Evolutionary conservation across 2,329 filamentous ascomycete species (phyloP).

Genomic region (Trichophaea hybrida): DNA sequence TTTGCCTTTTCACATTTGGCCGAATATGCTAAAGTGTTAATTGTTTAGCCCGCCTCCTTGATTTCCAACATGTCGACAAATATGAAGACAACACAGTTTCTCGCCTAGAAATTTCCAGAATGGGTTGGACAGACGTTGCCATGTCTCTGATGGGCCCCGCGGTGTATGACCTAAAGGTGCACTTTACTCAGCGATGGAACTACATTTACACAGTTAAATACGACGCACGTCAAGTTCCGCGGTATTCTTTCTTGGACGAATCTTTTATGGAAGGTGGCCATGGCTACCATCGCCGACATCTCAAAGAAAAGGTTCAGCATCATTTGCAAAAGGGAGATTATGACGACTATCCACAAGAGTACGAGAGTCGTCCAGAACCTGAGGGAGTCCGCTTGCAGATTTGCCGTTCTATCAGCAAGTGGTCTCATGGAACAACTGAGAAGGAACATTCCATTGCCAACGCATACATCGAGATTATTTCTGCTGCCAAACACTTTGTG

Average conservation of each 20-base stretch:
- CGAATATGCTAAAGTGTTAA: neutral
- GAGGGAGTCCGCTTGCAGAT: conserved; percentile 40
- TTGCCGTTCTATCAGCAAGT: conserved; percentile 38
- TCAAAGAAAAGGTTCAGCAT: conserved; percentile 13
- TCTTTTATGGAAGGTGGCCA: conserved; percentile 9
- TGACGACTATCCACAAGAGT: neutral
- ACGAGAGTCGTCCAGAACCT: conserved; percentile 19
- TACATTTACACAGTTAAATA: conserved; percentile 82
- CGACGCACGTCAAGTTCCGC: conserved; percentile 38
- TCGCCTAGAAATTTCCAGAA: conserved; percentile 61
- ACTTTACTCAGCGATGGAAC: conserved; percentile 81
- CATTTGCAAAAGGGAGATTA: neutral
- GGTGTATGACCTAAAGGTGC: conserved; percentile 56
- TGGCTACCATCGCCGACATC: conserved; percentile 15
- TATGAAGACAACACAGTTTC: conserved; percentile 82
- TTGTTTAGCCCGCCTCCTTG: conserved; percentile 43
- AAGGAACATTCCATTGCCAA: conserved; percentile 72
- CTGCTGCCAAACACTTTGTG: conserved; percentile 54
- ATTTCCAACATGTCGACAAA: conserved; percentile 61
- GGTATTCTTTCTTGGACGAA: conserved; percentile 33
- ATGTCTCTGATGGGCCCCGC: conserved; percentile 62
- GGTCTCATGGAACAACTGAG: conserved; percentile 43
- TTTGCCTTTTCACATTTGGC: neutral
- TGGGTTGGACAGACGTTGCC: conserved; percentile 86
- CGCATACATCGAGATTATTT: conserved; percentile 62